Evolutionary conservation across 2,329 filamentous ascomycete genomes (phyloP).

Genomic region (Waltergamsia citrina): DNA sequence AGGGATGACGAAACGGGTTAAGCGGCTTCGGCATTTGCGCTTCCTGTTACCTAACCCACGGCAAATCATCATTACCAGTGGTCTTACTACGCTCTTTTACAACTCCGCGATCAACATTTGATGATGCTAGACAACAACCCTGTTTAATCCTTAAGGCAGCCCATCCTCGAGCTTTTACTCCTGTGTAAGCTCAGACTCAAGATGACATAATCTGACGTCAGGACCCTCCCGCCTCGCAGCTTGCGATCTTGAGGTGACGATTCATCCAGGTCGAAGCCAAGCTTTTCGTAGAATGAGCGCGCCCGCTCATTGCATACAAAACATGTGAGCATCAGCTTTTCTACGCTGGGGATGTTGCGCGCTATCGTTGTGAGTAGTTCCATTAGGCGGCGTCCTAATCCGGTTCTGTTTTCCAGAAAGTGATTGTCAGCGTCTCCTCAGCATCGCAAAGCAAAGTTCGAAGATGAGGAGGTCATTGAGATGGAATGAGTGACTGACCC

Average conservation of each 20-base stretch:
- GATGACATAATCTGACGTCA: conserved; percentile 50
- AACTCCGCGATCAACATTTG: no score
- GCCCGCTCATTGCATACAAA: conserved; percentile 53
- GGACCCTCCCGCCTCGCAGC: conserved; percentile 42
- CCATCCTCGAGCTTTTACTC: no score
- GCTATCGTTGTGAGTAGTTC: conserved; percentile 43
- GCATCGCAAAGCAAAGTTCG: conserved; percentile 1
- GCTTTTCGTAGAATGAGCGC: conserved; percentile 48
- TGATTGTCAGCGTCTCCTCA: conserved; percentile 1
- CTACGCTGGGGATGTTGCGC: conserved; percentile 38
- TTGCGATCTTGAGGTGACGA: conserved; percentile 43
- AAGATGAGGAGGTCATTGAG: neutral
- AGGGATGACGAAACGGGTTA: no score
- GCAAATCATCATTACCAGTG: no score
- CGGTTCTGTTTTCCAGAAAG: conserved; percentile 47
- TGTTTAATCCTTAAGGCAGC: no score
- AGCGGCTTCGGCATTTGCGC: no score
- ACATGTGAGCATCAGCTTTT: conserved; percentile 67
- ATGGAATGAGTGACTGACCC: conserved; percentile 27
- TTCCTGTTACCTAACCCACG: no score
- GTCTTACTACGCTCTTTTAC: no score
- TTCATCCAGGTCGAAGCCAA: conserved; percentile 47
- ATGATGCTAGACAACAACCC: no score
- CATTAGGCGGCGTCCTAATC: conserved; percentile 54
- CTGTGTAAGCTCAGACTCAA: conserved; percentile 42